Base-by-base conservation (phyloP, 148 eudicot species). In the Dianthus caryophyllus region DNA sequence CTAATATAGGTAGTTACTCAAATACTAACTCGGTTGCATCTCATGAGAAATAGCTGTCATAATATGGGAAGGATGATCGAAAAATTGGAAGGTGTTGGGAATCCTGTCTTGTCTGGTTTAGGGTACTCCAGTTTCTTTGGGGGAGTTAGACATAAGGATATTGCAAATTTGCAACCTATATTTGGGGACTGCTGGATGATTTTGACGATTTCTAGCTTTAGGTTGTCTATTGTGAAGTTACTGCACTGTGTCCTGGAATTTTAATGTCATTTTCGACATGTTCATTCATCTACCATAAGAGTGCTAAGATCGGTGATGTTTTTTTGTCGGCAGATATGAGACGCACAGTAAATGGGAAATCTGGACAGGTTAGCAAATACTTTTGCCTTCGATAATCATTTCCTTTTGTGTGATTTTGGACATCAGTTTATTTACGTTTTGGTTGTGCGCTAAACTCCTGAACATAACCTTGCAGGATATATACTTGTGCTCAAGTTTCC, bases 1-100 rank as follows among this genome's bases (percentile, higher is more conserved):
- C 97, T 59, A 70, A 72, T 68, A 61, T 78, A 70, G 93, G 97
- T 91, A 81, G 65, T 2, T 41, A 58, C 78, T 72, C 78, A 31
- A 1, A 31, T 1, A n/a, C 1, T 2, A 11, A 26, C 10, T 51
- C 14, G n/a, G 30, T 55, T 51, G 25, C 14, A 5, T 43, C 50
- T 27, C 12, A 24, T 9, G 13, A 25, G n/a, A 12, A 63, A 25
- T 41, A 30, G 14, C 30, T 43, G 57, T 20, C 29, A 2, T n/a
- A n/a, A n/a, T n/a, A n/a, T n/a, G n/a, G n/a, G n/a, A n/a, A n/a
- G n/a, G n/a, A n/a, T n/a, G n/a, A n/a, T n/a, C n/a, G n/a, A n/a
- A n/a, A n/a, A n/a, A n/a, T n/a, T n/a, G n/a, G n/a, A n/a, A n/a
- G n/a, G n/a, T n/a, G n/a, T n/a, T n/a, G n/a, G n/a, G n/a, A n/a